Conservation (phyloP, 176 grass and related monocot species). For the Eragrostis nindensis region DNA sequence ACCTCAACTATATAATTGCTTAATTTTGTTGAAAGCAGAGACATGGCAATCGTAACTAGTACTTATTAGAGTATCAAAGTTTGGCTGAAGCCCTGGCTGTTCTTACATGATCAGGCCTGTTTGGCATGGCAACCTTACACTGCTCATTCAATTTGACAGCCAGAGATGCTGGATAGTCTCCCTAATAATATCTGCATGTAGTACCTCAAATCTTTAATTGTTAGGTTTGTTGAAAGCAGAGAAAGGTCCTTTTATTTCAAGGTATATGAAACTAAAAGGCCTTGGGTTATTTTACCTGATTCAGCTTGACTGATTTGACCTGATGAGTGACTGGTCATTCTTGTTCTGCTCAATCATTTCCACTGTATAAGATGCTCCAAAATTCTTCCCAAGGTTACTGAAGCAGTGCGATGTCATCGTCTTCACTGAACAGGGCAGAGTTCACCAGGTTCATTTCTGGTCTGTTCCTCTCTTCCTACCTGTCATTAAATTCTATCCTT, state of each 20-base stretch:
- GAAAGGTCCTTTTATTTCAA: neutral
- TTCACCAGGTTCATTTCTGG: slow-evolving; percentile 13
- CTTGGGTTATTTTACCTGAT: neutral
- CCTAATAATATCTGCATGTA: neutral
- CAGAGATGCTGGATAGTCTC: slow-evolving; percentile 9
- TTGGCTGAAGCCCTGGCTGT: too few relatives aligned
- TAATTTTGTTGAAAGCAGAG: neutral
- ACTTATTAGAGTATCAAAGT: too few relatives aligned
- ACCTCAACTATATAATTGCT: neutral
- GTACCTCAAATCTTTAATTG: neutral
- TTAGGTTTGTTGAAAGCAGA: slow-evolving; percentile 33
- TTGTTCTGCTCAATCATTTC: too few relatives aligned
- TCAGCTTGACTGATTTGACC: neutral
- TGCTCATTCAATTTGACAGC: neutral
- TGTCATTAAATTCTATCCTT: slow-evolving; percentile 17
- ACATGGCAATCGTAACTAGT: neutral
- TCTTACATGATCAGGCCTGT: slow-evolving; percentile 5
- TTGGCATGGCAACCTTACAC: neutral
- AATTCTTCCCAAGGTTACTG: neutral
- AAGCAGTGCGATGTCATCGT: neutral
- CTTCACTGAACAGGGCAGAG: neutral
- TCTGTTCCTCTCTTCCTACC: slow-evolving; percentile 15
- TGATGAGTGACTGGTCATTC: slow-evolving; percentile 25
- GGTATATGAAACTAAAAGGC: neutral
- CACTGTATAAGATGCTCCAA: neutral